Evolutionary conservation across 352 stramenopile genomes (phyloP).

Genomic region (Phytophthora brassicae): DNA sequence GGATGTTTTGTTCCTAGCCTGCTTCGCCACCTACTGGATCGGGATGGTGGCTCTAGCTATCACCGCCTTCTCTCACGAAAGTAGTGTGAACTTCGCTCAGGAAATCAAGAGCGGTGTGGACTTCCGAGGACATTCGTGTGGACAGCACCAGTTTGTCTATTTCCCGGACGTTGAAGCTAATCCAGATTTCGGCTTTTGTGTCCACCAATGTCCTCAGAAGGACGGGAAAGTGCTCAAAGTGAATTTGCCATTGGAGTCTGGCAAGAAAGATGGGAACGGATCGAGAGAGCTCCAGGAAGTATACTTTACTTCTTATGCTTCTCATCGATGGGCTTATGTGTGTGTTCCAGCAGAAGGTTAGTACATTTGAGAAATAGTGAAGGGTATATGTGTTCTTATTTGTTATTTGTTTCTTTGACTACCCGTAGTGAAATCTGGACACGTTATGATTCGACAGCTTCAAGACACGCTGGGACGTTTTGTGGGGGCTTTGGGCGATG

Average conservation of each 20-base stretch:
- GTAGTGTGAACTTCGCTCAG: slow-evolving; percentile 63
- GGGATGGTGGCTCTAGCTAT: slow-evolving; percentile 75
- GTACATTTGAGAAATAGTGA: background rate
- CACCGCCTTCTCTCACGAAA: slow-evolving; percentile 68
- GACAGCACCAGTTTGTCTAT: slow-evolving; percentile 56
- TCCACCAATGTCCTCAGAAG: slow-evolving; percentile 49
- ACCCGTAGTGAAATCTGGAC: slow-evolving; percentile 57
- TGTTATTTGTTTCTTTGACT: background rate
- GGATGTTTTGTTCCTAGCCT: slow-evolving; percentile 53
- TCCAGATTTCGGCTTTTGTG: slow-evolving; percentile 82
- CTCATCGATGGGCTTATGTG: slow-evolving; percentile 69
- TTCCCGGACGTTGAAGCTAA: slow-evolving; percentile 69
- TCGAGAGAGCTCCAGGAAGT: slow-evolving; percentile 39
- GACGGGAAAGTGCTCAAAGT: slow-evolving; percentile 49
- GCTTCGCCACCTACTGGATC: slow-evolving; percentile 73
- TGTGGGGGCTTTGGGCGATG: slow-evolving; percentile 75
- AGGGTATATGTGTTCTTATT: too few species aligned
- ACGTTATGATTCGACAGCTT: slow-evolving; percentile 64
- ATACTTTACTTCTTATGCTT: slow-evolving; percentile 68
- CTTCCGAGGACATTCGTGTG: slow-evolving; percentile 67
- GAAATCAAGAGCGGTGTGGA: slow-evolving; percentile 82
- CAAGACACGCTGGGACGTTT: slow-evolving; percentile 76
- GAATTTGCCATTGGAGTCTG: slow-evolving; percentile 47
- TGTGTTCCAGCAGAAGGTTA: slow-evolving; percentile 56
- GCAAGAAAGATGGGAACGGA: slow-evolving; percentile 33